These are phyloP conservation scores for Colletotrichum godetiae DNA, from an alignment of 2,329 filamentous ascomycete species.

Conservation along the genomic window DNA sequence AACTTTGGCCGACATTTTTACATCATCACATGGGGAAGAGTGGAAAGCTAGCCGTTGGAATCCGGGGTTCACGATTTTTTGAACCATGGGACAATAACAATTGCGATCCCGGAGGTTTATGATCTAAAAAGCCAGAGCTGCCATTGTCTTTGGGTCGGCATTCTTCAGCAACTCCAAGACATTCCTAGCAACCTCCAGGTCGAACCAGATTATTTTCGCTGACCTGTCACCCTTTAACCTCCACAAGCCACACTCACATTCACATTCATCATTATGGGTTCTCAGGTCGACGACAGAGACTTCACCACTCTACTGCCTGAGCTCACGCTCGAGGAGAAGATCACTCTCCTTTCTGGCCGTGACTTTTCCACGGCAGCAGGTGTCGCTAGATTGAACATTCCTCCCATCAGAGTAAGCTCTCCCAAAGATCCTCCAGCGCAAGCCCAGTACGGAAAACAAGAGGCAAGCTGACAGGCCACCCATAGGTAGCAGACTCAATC, in stretches of 20 bases:
- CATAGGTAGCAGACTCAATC: slow-evolving; percentile 34
- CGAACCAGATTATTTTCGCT: not conserved
- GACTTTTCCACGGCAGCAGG: slow-evolving; percentile 37
- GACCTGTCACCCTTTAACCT: not conserved
- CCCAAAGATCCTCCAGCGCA: not conserved
- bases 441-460: not conserved
- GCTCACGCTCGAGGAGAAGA: slow-evolving; percentile 30
- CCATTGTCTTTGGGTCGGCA: not conserved
- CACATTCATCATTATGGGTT: slow-evolving; percentile 4
- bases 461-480: not conserved
- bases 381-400: slow-evolving; percentile 30
- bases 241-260: not conserved
- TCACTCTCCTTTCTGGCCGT: slow-evolving; percentile 29
- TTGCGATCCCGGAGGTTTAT: not conserved
- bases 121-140: not conserved
- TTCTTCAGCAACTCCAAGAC: not conserved
- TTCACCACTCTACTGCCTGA: slow-evolving; percentile 24
- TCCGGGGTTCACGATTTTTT: slow-evolving; percentile 9
- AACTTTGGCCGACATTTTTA: slow-evolving; percentile 9
- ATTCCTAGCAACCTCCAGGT: not conserved
- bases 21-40: not conserved
- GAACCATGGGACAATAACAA: not conserved
- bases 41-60: not conserved
- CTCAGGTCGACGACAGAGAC: slow-evolving; percentile 16
- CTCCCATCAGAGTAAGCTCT: slow-evolving; percentile 22